Conservation (phyloP, 306 rosid genomes). For the Vicia villosa region DNA sequence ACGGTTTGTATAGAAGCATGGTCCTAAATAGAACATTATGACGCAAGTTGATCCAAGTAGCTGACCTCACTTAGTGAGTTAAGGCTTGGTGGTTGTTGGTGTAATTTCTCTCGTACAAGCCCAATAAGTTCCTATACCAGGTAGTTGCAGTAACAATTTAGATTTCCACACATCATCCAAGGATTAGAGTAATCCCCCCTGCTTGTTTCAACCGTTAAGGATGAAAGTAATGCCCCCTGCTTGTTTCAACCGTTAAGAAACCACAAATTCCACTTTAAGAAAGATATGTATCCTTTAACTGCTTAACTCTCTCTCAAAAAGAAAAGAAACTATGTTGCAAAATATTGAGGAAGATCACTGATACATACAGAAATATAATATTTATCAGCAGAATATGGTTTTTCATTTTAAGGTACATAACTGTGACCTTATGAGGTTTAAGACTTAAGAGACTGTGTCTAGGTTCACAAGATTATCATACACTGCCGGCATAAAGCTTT, state of each 20-base stretch:
- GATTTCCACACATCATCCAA: neutral
- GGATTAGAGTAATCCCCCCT: neutral
- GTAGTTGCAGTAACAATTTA: neutral
- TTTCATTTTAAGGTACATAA: neutral
- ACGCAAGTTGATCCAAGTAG: too few relatives aligned
- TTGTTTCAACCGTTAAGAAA: neutral
- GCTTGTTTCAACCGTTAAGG: neutral
- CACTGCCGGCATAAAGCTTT: neutral
- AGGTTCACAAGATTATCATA: slow-evolving; percentile 6
- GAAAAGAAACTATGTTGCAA: neutral
- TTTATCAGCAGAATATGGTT: neutral
- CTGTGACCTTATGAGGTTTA: neutral
- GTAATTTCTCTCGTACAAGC: too few relatives aligned
- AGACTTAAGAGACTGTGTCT: neutral
- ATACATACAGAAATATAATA: neutral
- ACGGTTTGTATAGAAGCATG: too few relatives aligned
- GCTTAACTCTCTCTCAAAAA: neutral
- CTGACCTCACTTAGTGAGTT: too few relatives aligned
- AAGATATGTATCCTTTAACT: neutral
- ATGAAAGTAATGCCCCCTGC: neutral
- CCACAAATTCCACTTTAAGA: neutral
- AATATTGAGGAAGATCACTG: neutral
- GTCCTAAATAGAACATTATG: too few relatives aligned
- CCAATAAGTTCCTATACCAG: neutral
- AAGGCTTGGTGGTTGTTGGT: too few relatives aligned